Evolutionary conservation across 1,284 basidiomycete species (phyloP), one percentile per base, ranked within the genome.

Genomic region (Ganoderma boninense): DNA sequence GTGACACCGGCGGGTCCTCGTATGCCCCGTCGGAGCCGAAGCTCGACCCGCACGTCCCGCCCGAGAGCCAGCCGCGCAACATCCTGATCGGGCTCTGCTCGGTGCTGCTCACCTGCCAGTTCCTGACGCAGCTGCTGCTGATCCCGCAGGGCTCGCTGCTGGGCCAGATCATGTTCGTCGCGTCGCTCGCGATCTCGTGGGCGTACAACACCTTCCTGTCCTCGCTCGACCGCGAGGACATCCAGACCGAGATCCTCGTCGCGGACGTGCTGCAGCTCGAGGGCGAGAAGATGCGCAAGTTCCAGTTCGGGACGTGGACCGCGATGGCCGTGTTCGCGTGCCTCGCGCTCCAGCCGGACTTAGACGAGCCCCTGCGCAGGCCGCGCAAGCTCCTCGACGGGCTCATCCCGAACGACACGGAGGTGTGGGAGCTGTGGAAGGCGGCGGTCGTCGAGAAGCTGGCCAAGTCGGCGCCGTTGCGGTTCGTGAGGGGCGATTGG

Each of bases 141-240:
- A 72, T 75, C 56, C 74, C 72, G 29, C 72, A 73, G 49, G 71
- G 71, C 40, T 59, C 62, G 43, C 72, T 75, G 54, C 73, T 73
- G 59, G 72, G 72, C 5, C 72, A 73, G 70, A n/a, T 73, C 61
- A 70, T 75, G 71, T 75, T 75, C 72, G 67, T 75, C 54, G 63
- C 62, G 46, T 69, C 70, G 29, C 72, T 75, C 56, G 72, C 49
- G 4, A 46, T 70, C 18, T 75, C 74, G 46, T 75, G 74, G 74
- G 32, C 40, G 52, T 73, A 73, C 69, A 75, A 73, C 70, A 66
- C 70, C 35, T 73, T 70, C 62, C 69, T 75, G 5, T 73, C 74
- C 14, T 69, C 70, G 46, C 67, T 75, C 60, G 72, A 73, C 65
- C 68, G 69, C 64, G 72, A 75, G 64, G 71, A 72, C 57, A 65